Evolutionary conservation across 805 yeast genomes (phyloP), one percentile per base, ranked within the genome.

Genomic region (Blastobotrys chiropterorum): DNA sequence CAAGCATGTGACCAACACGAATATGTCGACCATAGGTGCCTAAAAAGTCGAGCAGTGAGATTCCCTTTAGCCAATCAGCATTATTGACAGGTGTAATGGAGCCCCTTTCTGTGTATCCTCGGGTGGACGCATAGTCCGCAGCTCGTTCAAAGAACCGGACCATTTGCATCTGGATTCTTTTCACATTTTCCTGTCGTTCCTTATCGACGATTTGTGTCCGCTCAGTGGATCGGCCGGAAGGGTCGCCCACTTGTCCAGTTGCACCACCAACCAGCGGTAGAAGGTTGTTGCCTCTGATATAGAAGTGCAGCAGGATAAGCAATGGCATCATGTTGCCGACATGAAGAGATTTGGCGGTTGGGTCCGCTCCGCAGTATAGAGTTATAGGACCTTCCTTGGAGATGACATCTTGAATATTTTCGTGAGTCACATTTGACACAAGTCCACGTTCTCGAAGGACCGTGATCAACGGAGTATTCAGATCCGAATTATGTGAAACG

Each of bases 161-260:
- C 71, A 92, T 73, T 64, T 92, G 99, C 1, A 44, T 40, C 43
- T 80, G 73, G 46, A 92, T 88, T 16, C 71, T 68, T 0, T 59
- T 57, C 4, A 86, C 81, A 64, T 94, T 94, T 7, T 66, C 67
- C 38, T 70, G 58, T 49, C 92, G 71, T 4, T 72, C 75, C 1
- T 70, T 64, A 2, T 71, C 72, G n/a, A 72, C 81, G 73, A 90
- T 76, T 14, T 68, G 72, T 8, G 70, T 67, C 52, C 99, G 75
- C 62, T 90, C 97, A 0, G 90, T 80, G 0, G 77, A 71, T 59
- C 97, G 75, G 0, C 98, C 99, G 49, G 96, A 87, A 5, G 99
- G 99, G 67, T 94, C 99, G 5, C 99, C 99, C 1, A 94, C 96
- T 11, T 79, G 78, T 6, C 97, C 98, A 0, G 99, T 94, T 3